Conservation (phyloP, 148 eudicot genomes). For the Gaultheria prostrata region DNA sequence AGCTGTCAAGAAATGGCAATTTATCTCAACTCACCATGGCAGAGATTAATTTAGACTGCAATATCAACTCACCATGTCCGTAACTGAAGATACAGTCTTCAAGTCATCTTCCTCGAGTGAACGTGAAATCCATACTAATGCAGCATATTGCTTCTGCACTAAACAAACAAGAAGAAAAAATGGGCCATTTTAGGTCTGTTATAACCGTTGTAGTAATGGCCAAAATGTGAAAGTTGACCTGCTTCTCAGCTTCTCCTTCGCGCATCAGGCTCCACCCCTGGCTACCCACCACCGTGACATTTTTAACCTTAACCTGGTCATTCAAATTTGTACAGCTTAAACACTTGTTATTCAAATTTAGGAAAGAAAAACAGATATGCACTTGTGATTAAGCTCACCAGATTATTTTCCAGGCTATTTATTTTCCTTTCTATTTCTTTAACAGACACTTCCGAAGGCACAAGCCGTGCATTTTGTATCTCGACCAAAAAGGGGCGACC, state of each 20-base stretch:
- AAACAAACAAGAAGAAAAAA: slow-evolving; percentile 1
- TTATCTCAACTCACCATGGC: neutral
- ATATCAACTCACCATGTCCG: slow-evolving; percentile 62
- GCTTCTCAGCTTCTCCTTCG: slow-evolving; percentile 99
- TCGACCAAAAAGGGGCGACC: slow-evolving; percentile 94
- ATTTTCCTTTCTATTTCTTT: slow-evolving; percentile 72
- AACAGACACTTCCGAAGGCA: slow-evolving; percentile 57
- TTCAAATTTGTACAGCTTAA: slow-evolving; percentile 11
- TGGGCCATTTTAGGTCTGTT: neutral
- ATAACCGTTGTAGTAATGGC: neutral
- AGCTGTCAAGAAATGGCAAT: neutral
- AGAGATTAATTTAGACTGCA: neutral
- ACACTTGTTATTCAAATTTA: neutral
- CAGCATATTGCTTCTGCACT: slow-evolving; percentile 90
- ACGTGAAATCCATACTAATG: slow-evolving; percentile 93
- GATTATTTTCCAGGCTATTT: slow-evolving; percentile 55
- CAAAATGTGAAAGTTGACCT: slow-evolving; percentile 41
- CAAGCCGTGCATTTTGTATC: slow-evolving; percentile 76
- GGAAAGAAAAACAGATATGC: neutral
- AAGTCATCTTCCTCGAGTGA: slow-evolving; percentile 64
- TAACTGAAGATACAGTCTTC: slow-evolving; percentile 52
- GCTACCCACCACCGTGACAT: slow-evolving; percentile 68
- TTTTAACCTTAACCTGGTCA: slow-evolving; percentile 71
- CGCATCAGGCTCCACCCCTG: slow-evolving; percentile 92
- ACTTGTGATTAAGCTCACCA: slow-evolving; percentile 41